phyloP scores from a whole-genome alignment of 495 filamentous ascomycete genomes.

The Parathielavia hyrcaniae region DNA sequence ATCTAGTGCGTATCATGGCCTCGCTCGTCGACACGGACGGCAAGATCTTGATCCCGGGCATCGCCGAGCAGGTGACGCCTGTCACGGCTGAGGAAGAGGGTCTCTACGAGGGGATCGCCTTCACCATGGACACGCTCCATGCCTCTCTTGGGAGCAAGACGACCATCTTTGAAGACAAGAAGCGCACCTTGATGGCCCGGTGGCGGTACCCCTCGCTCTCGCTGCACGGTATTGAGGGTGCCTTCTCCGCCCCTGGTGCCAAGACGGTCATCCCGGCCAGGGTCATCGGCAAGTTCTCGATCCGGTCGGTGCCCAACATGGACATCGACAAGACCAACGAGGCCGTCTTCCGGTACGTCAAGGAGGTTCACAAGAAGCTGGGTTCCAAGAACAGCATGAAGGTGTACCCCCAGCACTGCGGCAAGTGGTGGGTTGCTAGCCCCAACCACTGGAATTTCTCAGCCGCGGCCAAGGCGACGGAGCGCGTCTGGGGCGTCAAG shows the following conservation, averaged over 20 bases:
- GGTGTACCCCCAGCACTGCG: conserved; percentile 72
- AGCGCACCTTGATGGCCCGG: conserved; percentile 84
- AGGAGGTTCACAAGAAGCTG: conserved; percentile 72
- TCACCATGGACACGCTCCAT: conserved; percentile 91
- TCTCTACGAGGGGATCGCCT: conserved; percentile 79
- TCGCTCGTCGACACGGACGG: conserved; percentile 82
- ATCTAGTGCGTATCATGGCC: conserved; percentile 72
- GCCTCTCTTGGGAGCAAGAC: conserved; percentile 84
- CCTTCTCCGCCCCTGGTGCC: conserved; percentile 85
- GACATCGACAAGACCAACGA: conserved; percentile 80
- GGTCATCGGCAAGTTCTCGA: conserved; percentile 95
- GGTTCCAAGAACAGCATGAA: conserved; percentile 85
- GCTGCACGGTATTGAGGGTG: conserved; percentile 94
- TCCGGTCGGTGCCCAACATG: conserved; percentile 97
- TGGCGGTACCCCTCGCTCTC: conserved; percentile 93
- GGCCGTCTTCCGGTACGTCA: conserved; percentile 71
- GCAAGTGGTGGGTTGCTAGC: conserved; percentile 97
- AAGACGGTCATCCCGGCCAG: conserved; percentile 99
- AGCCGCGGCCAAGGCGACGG: conserved; percentile 84
- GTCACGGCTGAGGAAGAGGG: conserved; percentile 77
- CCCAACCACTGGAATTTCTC: conserved; percentile 98
- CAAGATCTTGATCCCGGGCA: conserved; percentile 81
- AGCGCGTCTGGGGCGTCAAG: conserved; percentile 84
- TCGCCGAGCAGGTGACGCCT: conserved; percentile 85
- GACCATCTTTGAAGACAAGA: conserved; percentile 75